Percentiles rank a stretch among this genome's conserved stretches.
Evolutionary conservation across 345 rosid species (phyloP).

Genomic region (Dipteronia sinensis): DNA sequence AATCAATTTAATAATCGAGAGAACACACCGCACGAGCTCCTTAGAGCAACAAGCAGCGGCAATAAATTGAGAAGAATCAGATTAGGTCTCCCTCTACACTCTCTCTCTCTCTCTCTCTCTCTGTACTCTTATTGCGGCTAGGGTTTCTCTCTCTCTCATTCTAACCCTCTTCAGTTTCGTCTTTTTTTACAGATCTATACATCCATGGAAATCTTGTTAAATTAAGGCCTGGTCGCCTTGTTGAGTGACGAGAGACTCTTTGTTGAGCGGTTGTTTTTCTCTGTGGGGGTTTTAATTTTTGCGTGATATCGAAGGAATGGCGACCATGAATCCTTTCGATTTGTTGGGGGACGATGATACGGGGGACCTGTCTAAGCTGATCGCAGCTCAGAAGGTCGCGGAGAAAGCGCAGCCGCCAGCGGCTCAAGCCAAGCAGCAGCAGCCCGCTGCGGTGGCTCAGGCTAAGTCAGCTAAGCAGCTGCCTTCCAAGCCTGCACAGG

Average conservation of each 20-base stretch:
- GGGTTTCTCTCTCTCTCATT: slow-evolving; percentile 31
- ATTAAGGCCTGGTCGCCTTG: slow-evolving; percentile 38
- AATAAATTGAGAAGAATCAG: slow-evolving; percentile 22
- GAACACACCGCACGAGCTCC: slow-evolving; percentile 10
- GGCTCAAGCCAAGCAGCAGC: slow-evolving; percentile 25
- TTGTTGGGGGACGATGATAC: slow-evolving; percentile 74
- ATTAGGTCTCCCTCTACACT: slow-evolving; percentile 19
- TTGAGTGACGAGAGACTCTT: background rate
- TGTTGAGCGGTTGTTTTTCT: background rate
- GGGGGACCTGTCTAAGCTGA: slow-evolving; percentile 65
- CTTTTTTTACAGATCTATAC: slow-evolving; percentile 19
- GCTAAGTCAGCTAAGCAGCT: slow-evolving; percentile 63
- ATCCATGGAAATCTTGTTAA: slow-evolving; percentile 32
- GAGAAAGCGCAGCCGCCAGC: slow-evolving; percentile 35
- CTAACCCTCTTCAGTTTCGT: background rate
- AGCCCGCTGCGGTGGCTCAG: slow-evolving; percentile 21
- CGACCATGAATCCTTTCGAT: slow-evolving; percentile 80
- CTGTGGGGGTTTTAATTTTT: slow-evolving; percentile 1
- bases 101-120: background rate
- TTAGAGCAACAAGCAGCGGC: background rate
- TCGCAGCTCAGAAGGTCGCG: slow-evolving; percentile 55
- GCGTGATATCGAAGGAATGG: slow-evolving; percentile 43
- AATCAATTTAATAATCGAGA: slow-evolving; percentile 11
- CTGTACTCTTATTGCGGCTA: slow-evolving; percentile 33
- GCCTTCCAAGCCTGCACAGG: slow-evolving; percentile 80